Conservation (phyloP, 2,329 filamentous ascomycete species). For the Corinectria fuckeliana region DNA sequence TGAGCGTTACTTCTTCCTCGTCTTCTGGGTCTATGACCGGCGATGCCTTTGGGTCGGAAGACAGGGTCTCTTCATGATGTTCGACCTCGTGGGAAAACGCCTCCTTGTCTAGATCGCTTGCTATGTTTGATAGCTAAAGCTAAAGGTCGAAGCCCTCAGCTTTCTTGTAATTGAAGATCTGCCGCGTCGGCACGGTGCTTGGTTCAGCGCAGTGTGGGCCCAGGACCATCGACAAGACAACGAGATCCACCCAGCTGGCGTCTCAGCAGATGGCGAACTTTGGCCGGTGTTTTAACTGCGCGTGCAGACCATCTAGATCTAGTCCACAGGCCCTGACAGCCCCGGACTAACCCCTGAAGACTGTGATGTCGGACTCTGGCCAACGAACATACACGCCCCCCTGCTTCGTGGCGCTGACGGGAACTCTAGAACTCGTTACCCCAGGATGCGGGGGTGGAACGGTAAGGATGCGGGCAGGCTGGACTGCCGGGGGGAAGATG, state of each 20-base stretch:
- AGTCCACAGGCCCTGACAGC: background rate
- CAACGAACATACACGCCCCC: background rate
- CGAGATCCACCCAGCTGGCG: background rate
- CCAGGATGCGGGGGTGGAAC: constrained; percentile 17
- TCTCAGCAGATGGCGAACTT: background rate
- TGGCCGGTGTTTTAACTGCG: background rate
- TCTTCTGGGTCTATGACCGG: background rate
- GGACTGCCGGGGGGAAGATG: background rate
- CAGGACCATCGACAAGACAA: background rate
- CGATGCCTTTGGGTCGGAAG: constrained; percentile 8
- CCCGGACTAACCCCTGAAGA: background rate
- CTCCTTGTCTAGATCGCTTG: constrained; percentile 4
- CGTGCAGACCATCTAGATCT: too few relatives aligned
- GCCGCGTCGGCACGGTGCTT: background rate
- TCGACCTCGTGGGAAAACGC: constrained; percentile 1
- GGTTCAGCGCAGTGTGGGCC: background rate
- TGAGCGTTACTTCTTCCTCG: constrained; percentile 24
- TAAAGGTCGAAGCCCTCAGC: background rate
- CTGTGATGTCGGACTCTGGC: background rate
- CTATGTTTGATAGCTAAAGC: background rate
- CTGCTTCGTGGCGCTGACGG: background rate
- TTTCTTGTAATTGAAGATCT: background rate
- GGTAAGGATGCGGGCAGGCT: background rate
- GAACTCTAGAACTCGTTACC: constrained; percentile 24
- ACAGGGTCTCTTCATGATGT: constrained; percentile 5